A percentile compares a stretch with the other conserved stretches of the same genome.
Conservation (phyloP, 768 basidiomycete genomes). For the Boletus vermiculosoides region DNA sequence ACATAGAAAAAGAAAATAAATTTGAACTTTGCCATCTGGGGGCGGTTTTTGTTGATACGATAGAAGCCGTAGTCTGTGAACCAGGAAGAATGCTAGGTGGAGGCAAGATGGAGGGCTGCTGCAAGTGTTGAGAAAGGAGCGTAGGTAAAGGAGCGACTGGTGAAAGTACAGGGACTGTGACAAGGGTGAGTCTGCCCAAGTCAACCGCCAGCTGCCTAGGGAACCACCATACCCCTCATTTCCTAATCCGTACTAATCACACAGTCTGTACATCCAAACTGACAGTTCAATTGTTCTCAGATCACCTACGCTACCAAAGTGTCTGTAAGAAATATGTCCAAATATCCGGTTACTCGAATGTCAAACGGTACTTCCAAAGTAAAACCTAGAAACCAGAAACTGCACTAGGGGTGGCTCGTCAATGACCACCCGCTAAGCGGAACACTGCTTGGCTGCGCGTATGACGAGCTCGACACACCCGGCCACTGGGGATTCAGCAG, state of each 20-base stretch:
- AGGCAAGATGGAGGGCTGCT: not conserved
- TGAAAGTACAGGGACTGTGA: not conserved
- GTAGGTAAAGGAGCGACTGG: conserved; percentile 19
- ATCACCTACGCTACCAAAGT: conserved; percentile 8
- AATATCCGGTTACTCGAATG: not conserved
- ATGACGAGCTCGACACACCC: conserved; percentile 63
- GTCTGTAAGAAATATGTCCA: conserved; percentile 4
- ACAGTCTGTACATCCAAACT: not conserved
- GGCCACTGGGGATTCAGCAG: conserved; percentile 94
- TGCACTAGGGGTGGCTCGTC: conserved; percentile 58
- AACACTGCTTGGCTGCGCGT: conserved; percentile 63
- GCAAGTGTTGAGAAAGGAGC: conserved; percentile 8
- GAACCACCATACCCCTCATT: conserved; percentile 1
- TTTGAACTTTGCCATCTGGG: conserved; percentile 51
- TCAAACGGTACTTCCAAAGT: not conserved
- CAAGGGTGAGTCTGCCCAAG: not conserved
- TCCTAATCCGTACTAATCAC: conserved; percentile 10
- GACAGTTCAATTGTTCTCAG: not conserved
- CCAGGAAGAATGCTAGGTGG: not conserved
- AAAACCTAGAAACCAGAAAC: not conserved
- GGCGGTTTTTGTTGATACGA: conserved; percentile 6
- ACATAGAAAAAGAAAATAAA: conserved; percentile 65
- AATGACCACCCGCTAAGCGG: conserved; percentile 72
- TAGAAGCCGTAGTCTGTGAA: not conserved
- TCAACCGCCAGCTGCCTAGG: conserved; percentile 24